Conservation (phyloP, 352 stramenopile genomes). For the Phytophthora melonis region DNA sequence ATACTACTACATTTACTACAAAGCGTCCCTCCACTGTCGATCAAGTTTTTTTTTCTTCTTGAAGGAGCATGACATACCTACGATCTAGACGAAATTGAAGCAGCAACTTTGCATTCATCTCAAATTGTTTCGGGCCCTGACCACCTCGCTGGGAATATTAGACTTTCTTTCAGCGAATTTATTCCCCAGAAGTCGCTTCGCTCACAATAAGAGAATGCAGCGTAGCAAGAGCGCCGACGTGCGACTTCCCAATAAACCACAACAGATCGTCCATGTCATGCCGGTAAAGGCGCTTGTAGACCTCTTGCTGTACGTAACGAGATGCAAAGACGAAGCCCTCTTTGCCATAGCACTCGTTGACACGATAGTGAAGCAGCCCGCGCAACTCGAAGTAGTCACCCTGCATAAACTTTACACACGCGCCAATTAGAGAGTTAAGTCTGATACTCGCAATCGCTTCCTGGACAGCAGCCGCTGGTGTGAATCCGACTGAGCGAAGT, state of each 20-base stretch:
- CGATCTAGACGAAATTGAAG: no score
- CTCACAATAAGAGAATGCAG: not conserved
- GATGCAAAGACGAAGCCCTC: not conserved
- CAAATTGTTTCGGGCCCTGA: no score
- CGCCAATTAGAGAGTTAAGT: not conserved
- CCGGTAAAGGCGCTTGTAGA: not conserved
- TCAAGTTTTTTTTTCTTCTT: no score
- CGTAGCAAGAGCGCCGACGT: not conserved
- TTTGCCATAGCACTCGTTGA: not conserved
- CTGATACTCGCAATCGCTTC: not conserved
- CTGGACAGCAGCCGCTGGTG: not conserved
- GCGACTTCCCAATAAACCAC: not conserved
- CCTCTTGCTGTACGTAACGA: not conserved
- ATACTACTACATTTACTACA: no score
- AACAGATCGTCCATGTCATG: not conserved
- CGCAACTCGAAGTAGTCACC: not conserved
- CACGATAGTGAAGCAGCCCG: not conserved
- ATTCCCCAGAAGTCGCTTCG: no score
- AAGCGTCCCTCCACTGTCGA: no score
- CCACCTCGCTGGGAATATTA: no score
- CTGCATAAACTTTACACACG: not conserved
- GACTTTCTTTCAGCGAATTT: no score
- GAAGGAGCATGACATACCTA: no score
- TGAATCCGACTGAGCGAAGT: not conserved
- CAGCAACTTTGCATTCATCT: no score